Conservation (phyloP, 352 stramenopile species). For the Lagenidium sp. region DNA sequence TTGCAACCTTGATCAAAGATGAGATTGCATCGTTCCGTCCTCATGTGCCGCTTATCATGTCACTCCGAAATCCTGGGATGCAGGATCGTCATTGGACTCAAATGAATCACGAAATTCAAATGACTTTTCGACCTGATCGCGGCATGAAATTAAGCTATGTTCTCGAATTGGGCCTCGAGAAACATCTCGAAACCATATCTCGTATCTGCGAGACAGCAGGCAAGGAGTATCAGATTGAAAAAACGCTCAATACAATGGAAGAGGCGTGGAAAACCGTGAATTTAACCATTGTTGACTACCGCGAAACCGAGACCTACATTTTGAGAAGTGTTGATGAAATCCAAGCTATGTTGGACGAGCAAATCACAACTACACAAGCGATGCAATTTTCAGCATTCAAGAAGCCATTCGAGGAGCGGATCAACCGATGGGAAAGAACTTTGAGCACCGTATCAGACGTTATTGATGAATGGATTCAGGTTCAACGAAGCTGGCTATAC, state of each 20-base stretch:
- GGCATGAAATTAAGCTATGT: constrained; percentile 78
- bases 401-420: constrained; percentile 90
- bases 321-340: constrained; percentile 93
- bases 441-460: constrained; percentile 89
- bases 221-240: constrained; percentile 95
- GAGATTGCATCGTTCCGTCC: constrained; percentile 88
- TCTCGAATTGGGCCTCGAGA: constrained; percentile 77
- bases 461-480: constrained; percentile 91
- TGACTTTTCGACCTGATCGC: constrained; percentile 79
- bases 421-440: constrained; percentile 87
- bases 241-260: constrained; percentile 90
- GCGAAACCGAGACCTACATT: constrained; percentile 91
- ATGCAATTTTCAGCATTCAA: constrained; percentile 96
- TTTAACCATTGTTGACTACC: constrained; percentile 83
- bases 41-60: constrained; percentile 84
- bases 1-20: constrained; percentile 84
- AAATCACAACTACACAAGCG: constrained; percentile 93
- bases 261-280: constrained; percentile 83
- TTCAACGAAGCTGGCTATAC: constrained; percentile 95
- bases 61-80: constrained; percentile 90
- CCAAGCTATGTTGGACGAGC: constrained; percentile 90
- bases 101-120: constrained; percentile 84
- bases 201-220: constrained; percentile 90
- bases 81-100: constrained; percentile 90
- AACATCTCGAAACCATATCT: constrained; percentile 83